Evolutionary conservation across 306 rosid species (phyloP), one percentile per base, ranked within the genome.

Genomic region (Gastrolobium villosum): DNA sequence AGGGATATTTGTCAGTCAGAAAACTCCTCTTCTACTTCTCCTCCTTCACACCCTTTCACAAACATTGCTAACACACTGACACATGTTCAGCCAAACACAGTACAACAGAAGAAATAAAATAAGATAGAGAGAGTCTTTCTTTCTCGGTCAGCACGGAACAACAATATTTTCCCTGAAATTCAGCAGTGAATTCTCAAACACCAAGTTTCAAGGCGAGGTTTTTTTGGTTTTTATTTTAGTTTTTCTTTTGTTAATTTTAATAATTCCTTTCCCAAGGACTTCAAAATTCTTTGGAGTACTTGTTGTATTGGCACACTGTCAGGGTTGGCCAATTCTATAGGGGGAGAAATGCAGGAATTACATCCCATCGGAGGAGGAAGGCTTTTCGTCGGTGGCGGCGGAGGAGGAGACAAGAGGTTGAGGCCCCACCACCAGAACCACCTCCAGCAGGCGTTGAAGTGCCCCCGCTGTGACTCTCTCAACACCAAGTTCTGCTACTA

Each of bases 401-500:
- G 87, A 10, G 87, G 83, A 15, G 81, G 83, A 9, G 94, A 92
- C 63, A 63, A 90, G 78, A 78, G 89, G 72, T 15, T 87, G 44
- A 78, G 91, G 71, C 90, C 79, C 0, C 65, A 75, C 66, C 89
- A 86, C 31, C 83, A 85, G 10, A 39, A 40, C 32, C 87, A 69
- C 4, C 67, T 43, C 2, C 57, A 84, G 53, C 91, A 85, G 77
- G 87, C 94, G 0, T 72, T 89, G 74, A 94, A 94, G 80, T 94
- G 98, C 14, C 98, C 98, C 0, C 83, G 98, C 28, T 94, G 98
- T 48, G 94, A 94, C 60, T 94, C 98, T 10, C 75, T 87, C 70
- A 90, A 90, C 87, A 94, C 98, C 10, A 94, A 94, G 57, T 94
- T 94, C 87, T 94, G 98, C 26, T 94, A 94, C 84, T 94, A 88